Conservation (phyloP, 2,329 filamentous ascomycete species). For the Diaporthe vaccinii region DNA sequence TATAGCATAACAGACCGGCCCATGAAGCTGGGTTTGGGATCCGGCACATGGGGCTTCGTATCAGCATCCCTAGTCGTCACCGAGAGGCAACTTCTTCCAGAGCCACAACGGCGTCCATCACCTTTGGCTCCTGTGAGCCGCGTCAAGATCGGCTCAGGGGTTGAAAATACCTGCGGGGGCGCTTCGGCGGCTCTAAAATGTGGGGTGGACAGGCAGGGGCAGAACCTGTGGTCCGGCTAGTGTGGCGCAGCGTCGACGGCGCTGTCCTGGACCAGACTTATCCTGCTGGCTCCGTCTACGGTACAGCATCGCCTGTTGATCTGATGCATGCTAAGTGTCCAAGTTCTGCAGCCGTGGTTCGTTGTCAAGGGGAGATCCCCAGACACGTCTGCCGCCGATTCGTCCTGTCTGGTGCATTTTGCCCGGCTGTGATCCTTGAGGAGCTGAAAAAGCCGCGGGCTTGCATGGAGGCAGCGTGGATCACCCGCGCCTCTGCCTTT, state of each 20-base stretch:
- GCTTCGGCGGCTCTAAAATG: slow-evolving; percentile 41
- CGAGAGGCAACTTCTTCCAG: slow-evolving; percentile 7
- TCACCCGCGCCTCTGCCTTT: slow-evolving; percentile 32
- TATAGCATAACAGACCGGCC: background rate
- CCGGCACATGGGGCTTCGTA: slow-evolving; percentile 4
- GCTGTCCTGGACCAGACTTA: slow-evolving; percentile 19
- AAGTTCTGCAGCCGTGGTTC: slow-evolving; percentile 9
- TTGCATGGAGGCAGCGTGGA: slow-evolving; percentile 38
- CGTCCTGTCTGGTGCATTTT: slow-evolving; percentile 23
- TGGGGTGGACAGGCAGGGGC: slow-evolving; percentile 34
- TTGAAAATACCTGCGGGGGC: slow-evolving; percentile 34
- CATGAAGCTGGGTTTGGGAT: background rate
- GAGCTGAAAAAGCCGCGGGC: slow-evolving; percentile 40
- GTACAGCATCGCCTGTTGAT: background rate
- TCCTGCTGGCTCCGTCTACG: background rate
- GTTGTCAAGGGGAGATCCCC: slow-evolving; percentile 3
- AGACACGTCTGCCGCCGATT: slow-evolving; percentile 13
- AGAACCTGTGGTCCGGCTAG: slow-evolving; percentile 5
- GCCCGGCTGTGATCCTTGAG: slow-evolving; percentile 38
- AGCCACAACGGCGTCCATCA: slow-evolving; percentile 1
- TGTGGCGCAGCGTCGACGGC: slow-evolving; percentile 37
- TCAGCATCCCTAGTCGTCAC: slow-evolving; percentile 20
- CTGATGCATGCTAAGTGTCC: slow-evolving; percentile 17
- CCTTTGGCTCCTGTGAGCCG: slow-evolving; percentile 26
- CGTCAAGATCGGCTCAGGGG: slow-evolving; percentile 41